Base-by-base conservation (phyloP, 1,139 yeast genomes). In the Yamadazyma sp. region DNA sequence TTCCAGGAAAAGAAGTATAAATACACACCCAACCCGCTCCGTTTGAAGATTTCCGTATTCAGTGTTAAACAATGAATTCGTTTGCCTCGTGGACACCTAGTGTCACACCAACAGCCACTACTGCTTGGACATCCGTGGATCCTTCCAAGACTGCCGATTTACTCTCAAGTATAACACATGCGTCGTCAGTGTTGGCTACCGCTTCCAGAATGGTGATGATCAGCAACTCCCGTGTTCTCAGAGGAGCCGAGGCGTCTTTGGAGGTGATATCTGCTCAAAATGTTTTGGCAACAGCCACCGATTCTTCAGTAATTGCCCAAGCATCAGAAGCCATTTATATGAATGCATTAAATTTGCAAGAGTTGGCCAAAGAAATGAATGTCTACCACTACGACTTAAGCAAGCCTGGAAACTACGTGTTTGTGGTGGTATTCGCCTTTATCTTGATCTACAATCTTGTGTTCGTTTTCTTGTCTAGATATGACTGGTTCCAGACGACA, bases 241-340 rank as follows among this genome's bases (percentile, higher is more conserved):
- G 72, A 30, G 72, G 71, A 0, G 70, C 69, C 1, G 46, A 63
- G 44, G 74, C 73, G 0, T 67, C 74, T 3, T 44, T 64, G 32
- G 58, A 64, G 2, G 56, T 65, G 16, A 52, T 68, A 24, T 49
- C 59, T 2, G 71, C 71, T 5, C 62, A 68, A 35, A 38, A 55
- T 20, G 63, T 62, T 2, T 46, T 66, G 31, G 73, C 73, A 17
- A 68, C 74, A 1, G 74, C 74, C 9, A 69, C 76, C 1, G 62
- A 48, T 15, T 23, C 48, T 6, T 39, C 45, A 7, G 60, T 51
- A 1, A 44, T 52, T 39, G 57, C 70, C 1, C 37, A 43, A 31
- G 73, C 71, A 3, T 57, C 70, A 7, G 53, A 62, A 37, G 64
- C 54, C 3, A 57, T 67, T 22, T 61, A 54, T 38, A 48, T 62